phyloP scores from a whole-genome alignment of 176 grass and related monocot species.

The Alopecurus myosuroides region DNA sequence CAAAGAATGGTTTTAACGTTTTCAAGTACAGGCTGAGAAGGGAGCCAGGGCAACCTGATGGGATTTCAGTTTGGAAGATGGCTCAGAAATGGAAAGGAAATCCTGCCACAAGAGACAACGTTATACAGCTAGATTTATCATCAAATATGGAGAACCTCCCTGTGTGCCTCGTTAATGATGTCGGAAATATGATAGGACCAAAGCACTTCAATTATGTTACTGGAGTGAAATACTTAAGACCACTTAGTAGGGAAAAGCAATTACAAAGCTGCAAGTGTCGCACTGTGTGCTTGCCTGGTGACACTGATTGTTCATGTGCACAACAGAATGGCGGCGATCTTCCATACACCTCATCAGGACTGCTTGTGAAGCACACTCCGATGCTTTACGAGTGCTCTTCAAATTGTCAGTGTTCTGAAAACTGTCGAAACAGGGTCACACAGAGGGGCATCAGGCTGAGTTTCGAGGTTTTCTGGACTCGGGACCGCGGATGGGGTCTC shows the following conservation, averaged over 20 bases:
- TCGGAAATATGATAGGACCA: conserved; percentile 16
- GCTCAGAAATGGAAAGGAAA: conserved; percentile 62
- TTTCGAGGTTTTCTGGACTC: conserved; percentile 56
- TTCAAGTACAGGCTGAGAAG: conserved; percentile 64
- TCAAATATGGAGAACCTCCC: conserved; percentile 37
- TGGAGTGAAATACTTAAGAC: conserved; percentile 24
- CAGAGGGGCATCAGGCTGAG: conserved; percentile 43
- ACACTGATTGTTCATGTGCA: conserved; percentile 39
- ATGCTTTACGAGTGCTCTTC: conserved; percentile 48
- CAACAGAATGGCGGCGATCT: conserved; percentile 45
- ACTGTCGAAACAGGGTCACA: conserved; percentile 53
- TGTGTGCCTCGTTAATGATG: conserved; percentile 49
- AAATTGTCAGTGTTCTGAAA: conserved; percentile 33
- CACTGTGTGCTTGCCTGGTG: conserved; percentile 62
- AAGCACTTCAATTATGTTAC: conserved; percentile 45
- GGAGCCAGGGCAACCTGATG: conserved; percentile 48
- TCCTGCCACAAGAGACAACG: conserved; percentile 29
- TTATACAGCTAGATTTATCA: conserved; percentile 36
- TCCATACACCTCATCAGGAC: conserved; percentile 39
- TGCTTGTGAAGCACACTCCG: conserved; percentile 34
- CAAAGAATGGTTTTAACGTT: conserved; percentile 39
- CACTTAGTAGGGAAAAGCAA: conserved; percentile 1
- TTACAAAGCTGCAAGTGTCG: conserved; percentile 42
- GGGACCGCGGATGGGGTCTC: conserved; percentile 49
- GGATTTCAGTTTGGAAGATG: conserved; percentile 63